Evolutionary conservation across 1,139 yeast genomes (phyloP).

Genomic region (Kurtzmaniella natalensis): DNA sequence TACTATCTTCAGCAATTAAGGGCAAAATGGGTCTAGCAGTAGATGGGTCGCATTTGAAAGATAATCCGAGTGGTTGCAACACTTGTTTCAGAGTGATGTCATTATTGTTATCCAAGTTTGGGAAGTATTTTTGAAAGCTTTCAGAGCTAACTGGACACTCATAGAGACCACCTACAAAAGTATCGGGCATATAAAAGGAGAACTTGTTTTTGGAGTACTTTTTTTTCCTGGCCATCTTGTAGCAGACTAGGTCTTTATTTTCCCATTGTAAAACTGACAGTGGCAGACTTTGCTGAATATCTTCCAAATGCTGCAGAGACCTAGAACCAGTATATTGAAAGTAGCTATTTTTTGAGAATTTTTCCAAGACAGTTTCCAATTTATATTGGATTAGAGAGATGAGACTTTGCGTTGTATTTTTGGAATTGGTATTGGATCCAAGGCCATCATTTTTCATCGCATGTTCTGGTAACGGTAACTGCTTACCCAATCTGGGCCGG

Average conservation of each 20-base stretch:
- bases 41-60: conserved; percentile 31
- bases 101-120: too few species aligned
- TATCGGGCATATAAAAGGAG: conserved; percentile 51
- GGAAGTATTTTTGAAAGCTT: too few species aligned
- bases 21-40: conserved; percentile 51
- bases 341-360: conserved; percentile 15
- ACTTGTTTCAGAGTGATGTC: conserved; percentile 13
- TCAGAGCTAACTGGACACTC: conserved; percentile 48
- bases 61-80: conserved; percentile 15
- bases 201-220: conserved; percentile 50
- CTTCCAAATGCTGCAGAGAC: conserved; percentile 15
- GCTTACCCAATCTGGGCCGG: conserved; percentile 20
- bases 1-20: conserved; percentile 53
- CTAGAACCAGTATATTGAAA: conserved; percentile 25
- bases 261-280: conserved; percentile 27
- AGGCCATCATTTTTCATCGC: conserved; percentile 7
- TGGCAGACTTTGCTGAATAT: conserved; percentile 17
- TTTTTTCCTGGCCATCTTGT: conserved; percentile 59
- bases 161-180: conserved; percentile 65
- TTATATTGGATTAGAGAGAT: conserved; percentile 10
- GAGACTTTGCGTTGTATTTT: neutral
- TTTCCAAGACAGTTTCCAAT: conserved; percentile 21
- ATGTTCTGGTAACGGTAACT: conserved; percentile 9
- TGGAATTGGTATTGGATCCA: too few species aligned
- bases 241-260: conserved; percentile 42